phyloP scores from a whole-genome alignment of 2,329 filamentous ascomycete genomes.

The Alternaria viburni region DNA sequence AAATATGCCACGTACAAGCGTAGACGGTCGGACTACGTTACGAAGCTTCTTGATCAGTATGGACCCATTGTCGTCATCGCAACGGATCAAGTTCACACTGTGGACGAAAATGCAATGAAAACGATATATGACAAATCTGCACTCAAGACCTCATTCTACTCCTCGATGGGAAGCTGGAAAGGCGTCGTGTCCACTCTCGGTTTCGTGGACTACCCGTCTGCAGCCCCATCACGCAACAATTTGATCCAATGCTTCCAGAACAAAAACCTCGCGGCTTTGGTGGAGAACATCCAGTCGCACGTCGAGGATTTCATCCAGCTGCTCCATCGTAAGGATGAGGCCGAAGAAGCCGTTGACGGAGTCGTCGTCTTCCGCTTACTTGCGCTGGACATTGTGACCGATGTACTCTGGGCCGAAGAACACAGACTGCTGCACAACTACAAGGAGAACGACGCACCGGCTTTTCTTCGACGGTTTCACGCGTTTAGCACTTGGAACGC shows the following conservation, averaged over 20 bases:
- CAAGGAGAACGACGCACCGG: not conserved
- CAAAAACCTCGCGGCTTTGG: conserved; percentile 10
- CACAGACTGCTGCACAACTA: conserved; percentile 1
- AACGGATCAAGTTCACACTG: conserved; percentile 5
- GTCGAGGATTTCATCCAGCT: conserved; percentile 6
- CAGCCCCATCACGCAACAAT: conserved; percentile 10
- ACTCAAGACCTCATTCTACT: conserved; percentile 3
- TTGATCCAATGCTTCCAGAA: conserved; percentile 13
- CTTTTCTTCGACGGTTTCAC: conserved; percentile 5
- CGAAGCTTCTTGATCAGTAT: conserved; percentile 1
- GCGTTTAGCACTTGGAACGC: conserved; percentile 12
- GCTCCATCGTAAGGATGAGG: not conserved
- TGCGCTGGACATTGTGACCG: conserved; percentile 11
- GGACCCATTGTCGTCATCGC: conserved; percentile 7
- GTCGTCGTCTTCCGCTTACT: conserved; percentile 8
- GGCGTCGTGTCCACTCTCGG: conserved; percentile 8
- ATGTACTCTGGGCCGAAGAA: conserved; percentile 10
- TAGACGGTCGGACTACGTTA: conserved; percentile 3
- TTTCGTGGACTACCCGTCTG: conserved; percentile 7
- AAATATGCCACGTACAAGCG: conserved; percentile 5
- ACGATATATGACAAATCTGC: conserved; percentile 8
- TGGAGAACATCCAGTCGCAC: conserved; percentile 11
- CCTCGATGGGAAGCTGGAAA: conserved; percentile 11
- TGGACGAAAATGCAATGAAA: conserved; percentile 9
- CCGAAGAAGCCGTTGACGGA: conserved; percentile 1